A percentile compares a stretch with the other conserved stretches of the same genome.
These are phyloP conservation scores for Pythium coloratum DNA, from an alignment of 352 stramenopile species.

Conservation along the genomic window DNA sequence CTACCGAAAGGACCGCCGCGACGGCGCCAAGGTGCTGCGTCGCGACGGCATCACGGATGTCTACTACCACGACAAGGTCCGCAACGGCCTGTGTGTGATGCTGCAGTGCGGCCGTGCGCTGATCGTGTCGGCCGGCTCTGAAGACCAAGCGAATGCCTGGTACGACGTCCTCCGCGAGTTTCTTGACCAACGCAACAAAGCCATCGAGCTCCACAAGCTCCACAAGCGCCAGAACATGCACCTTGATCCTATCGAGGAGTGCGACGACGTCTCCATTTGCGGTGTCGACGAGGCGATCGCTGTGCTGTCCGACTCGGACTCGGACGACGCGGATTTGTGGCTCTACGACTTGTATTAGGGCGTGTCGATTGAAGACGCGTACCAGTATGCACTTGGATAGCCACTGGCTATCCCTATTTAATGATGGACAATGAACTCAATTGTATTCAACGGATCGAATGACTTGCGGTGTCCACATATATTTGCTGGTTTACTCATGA, in stretches of 20 bases:
- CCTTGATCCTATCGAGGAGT: slow-evolving; percentile 23
- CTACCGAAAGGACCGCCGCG: slow-evolving; percentile 63
- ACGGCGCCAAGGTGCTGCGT: slow-evolving; percentile 46
- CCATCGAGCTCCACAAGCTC: slow-evolving; percentile 20
- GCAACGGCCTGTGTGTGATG: slow-evolving; percentile 51
- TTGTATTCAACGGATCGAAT: not conserved
- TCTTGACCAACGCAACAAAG: slow-evolving; percentile 26
- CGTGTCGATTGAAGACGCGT: slow-evolving; percentile 15
- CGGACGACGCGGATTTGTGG: slow-evolving; percentile 26
- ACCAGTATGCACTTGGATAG: not conserved
- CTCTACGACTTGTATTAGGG: slow-evolving; percentile 20
- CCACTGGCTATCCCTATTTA: slow-evolving; percentile 10
- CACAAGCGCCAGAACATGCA: slow-evolving; percentile 12
- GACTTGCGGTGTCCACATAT: not conserved
- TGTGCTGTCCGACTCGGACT: slow-evolving; percentile 23
- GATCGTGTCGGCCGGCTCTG: slow-evolving; percentile 46
- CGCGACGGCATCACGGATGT: slow-evolving; percentile 54
- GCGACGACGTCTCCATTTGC: slow-evolving; percentile 10
- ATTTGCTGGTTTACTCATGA: not conserved
- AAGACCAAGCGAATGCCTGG: slow-evolving; percentile 60
- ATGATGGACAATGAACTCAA: not conserved
- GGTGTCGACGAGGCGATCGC: slow-evolving; percentile 8
- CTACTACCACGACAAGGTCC: slow-evolving; percentile 46
- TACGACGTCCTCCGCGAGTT: slow-evolving; percentile 64
- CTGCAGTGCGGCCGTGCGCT: slow-evolving; percentile 50